phyloP scores from a whole-genome alignment of 169 alveolate genomes.

The Plasmodium blacklocki region DNA sequence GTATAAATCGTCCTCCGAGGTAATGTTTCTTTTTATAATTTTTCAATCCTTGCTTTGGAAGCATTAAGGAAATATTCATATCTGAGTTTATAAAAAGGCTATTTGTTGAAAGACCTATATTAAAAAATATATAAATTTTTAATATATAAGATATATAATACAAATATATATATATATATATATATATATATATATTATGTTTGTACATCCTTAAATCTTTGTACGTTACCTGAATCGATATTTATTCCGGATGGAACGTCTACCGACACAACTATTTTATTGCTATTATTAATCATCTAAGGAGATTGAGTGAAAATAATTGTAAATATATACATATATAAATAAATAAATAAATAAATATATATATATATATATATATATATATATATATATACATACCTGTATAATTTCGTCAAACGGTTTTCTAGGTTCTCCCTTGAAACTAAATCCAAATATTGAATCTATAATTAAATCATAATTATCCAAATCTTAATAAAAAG shows the following conservation, averaged over 20 bases:
- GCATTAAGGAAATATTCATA: constrained; percentile 69
- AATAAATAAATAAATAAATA: not conserved
- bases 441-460: constrained; percentile 93
- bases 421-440: constrained; percentile 89
- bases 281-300: constrained; percentile 78
- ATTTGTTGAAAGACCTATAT: constrained; percentile 12
- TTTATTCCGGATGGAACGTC: constrained; percentile 95
- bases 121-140: not conserved
- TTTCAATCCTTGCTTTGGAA: constrained; percentile 57
- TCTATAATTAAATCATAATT: constrained; percentile 89
- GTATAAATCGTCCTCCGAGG: constrained; percentile 68
- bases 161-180: not conserved
- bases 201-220: not conserved
- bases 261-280: constrained; percentile 86
- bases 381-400: constrained; percentile 18
- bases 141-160: not conserved
- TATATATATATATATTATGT: not conserved
- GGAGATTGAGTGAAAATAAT: too few relatives aligned
- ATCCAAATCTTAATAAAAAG: constrained; percentile 40
- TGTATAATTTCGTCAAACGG: constrained; percentile 83
- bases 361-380: not conserved
- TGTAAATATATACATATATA: too few relatives aligned
- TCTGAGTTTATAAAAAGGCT: constrained; percentile 45
- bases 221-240: constrained; percentile 87
- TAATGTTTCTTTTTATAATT: constrained; percentile 64